These are phyloP conservation scores for baker's yeast (Saccharomyces cerevisiae) DNA, from an alignment of 805 yeast species.

Conservation along the genomic window DNA sequence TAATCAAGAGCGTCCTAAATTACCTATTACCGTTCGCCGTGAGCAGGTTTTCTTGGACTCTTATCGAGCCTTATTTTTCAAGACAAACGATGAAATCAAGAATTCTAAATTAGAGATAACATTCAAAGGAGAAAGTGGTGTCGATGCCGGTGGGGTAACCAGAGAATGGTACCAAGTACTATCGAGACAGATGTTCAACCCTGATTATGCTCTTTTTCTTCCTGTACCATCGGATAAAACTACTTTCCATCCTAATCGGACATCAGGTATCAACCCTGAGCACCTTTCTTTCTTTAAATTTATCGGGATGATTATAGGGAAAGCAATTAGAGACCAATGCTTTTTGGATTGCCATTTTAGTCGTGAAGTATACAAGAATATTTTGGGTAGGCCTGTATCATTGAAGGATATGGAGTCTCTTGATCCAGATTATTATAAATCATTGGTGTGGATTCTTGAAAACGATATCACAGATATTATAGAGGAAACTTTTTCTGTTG, in stretches of 20 bases:
- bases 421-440: conserved; percentile 86
- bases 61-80: conserved; percentile 72
- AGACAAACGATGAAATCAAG: conserved; percentile 63
- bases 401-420: conserved; percentile 90
- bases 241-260: conserved; percentile 90
- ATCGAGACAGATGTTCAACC: conserved; percentile 90
- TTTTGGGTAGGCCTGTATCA: conserved; percentile 71
- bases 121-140: conserved; percentile 92
- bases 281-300: conserved; percentile 88
- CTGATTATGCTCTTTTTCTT: conserved; percentile 83
- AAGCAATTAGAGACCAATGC: conserved; percentile 82
- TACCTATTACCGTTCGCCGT: conserved; percentile 66
- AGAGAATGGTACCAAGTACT: conserved; percentile 96
- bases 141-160: conserved; percentile 97
- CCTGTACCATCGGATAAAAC: conserved; percentile 90
- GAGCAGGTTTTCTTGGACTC: conserved; percentile 90
- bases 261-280: conserved; percentile 88
- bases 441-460: conserved; percentile 90
- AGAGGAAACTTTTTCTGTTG: conserved; percentile 89
- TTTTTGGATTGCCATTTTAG: conserved; percentile 91
- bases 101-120: conserved; percentile 65
- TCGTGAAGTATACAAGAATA: conserved; percentile 84
- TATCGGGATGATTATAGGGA: conserved; percentile 88
- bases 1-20: conserved; percentile 36
- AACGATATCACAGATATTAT: conserved; percentile 94